Evolutionary conservation across 1,284 basidiomycete species (phyloP).

Genomic region (Moesziomyces antarcticus): DNA sequence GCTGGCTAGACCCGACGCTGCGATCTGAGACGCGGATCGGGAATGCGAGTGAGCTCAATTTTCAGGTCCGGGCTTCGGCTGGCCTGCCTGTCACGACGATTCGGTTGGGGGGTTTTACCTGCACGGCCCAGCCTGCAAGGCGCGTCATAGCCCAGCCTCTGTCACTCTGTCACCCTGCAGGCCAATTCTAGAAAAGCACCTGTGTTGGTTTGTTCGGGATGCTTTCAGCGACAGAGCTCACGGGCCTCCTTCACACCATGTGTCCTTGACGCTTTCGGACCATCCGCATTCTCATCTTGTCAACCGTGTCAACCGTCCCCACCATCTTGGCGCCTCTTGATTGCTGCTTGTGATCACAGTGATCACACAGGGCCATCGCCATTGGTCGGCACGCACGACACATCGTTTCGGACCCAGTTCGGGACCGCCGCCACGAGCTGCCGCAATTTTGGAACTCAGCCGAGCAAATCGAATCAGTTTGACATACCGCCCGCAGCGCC

Average conservation of each 20-base stretch:
- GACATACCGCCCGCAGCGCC: background rate
- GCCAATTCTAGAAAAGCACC: background rate
- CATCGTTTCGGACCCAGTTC: background rate
- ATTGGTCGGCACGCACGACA: too few species aligned
- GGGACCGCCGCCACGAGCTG: background rate
- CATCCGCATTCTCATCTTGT: background rate
- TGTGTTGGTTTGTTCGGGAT: background rate
- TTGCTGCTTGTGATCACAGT: background rate
- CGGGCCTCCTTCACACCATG: too few species aligned
- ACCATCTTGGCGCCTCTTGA: background rate
- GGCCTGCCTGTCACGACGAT: background rate
- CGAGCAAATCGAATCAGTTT: background rate
- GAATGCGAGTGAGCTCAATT: background rate
- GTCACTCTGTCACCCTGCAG: too few species aligned
- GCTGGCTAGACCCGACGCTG: background rate
- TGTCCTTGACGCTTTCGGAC: background rate
- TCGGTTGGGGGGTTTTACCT: background rate
- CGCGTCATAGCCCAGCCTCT: too few species aligned
- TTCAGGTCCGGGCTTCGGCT: background rate
- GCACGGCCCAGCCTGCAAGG: background rate
- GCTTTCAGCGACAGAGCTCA: background rate
- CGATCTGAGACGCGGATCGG: background rate
- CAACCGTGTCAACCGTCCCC: background rate
- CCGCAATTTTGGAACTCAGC: background rate
- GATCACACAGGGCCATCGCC: too few species aligned